A percentile compares a stretch with the other conserved stretches of the same genome.
These are phyloP conservation scores for Erodium maritimum DNA, from an alignment of 345 rosid species.

Conservation along the genomic window DNA sequence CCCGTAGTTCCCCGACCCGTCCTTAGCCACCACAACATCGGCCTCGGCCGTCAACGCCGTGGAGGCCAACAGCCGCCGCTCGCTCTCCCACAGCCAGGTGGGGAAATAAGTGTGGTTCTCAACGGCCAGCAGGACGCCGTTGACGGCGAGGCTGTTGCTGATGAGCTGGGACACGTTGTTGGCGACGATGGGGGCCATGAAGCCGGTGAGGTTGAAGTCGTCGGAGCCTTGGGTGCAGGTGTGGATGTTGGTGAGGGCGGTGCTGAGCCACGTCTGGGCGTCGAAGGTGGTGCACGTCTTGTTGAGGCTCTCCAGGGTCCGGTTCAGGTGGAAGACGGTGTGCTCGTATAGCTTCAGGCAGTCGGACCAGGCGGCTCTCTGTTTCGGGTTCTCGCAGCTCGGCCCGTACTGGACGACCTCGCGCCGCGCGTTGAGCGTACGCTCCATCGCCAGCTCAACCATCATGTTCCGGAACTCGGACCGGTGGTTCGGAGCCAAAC, in stretches of 20 bases:
- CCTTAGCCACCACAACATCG: conserved; percentile 31
- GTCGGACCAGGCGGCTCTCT: conserved; percentile 9
- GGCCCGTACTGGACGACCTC: conserved; percentile 16
- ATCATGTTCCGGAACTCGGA: conserved; percentile 17
- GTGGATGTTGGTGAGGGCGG: conserved; percentile 26
- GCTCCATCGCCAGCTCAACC: conserved; percentile 19
- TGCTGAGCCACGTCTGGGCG: conserved; percentile 39
- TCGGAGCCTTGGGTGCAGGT: conserved; percentile 29
- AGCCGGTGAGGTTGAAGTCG: conserved; percentile 23
- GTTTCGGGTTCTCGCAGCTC: conserved; percentile 14
- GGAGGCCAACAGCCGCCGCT: conserved; percentile 26
- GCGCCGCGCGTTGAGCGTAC: conserved; percentile 15
- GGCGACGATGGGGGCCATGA: conserved; percentile 16
- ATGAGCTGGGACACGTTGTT: conserved; percentile 27
- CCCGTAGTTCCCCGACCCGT: conserved; percentile 26
- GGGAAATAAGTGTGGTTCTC: conserved; percentile 15
- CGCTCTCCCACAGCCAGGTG: conserved; percentile 22
- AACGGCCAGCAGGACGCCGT: conserved; percentile 5
- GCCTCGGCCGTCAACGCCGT: conserved; percentile 14
- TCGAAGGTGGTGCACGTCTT: conserved; percentile 13
- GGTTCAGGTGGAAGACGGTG: conserved; percentile 19
- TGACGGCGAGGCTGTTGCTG: conserved; percentile 29
- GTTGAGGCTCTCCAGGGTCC: conserved; percentile 3
- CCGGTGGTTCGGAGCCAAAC: conserved; percentile 6
- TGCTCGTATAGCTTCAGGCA: conserved; percentile 11